phyloP scores from a whole-genome alignment of 2,329 filamentous ascomycete species.

The Apiospora malaysiana region DNA sequence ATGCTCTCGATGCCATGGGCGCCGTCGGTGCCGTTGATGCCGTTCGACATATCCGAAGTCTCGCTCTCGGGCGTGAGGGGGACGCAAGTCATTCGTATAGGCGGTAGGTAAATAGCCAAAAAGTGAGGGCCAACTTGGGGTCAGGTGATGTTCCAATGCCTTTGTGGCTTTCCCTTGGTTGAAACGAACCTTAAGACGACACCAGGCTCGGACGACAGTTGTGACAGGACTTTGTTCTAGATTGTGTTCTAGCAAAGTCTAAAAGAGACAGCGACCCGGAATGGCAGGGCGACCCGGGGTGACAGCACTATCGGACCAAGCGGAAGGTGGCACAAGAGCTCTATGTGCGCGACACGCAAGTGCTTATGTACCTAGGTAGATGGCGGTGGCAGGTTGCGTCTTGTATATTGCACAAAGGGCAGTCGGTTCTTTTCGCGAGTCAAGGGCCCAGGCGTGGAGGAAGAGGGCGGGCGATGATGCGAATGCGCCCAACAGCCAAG shows the following conservation, averaged over 20 bases:
- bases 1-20: slow-evolving; percentile 32
- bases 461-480: slow-evolving; percentile 6
- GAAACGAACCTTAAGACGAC: neutral
- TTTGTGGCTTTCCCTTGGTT: slow-evolving; percentile 3
- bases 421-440: neutral
- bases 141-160: neutral
- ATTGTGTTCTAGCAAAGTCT: neutral
- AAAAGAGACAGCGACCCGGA: neutral
- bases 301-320: neutral
- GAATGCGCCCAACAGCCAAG: slow-evolving; percentile 7
- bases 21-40: slow-evolving; percentile 39
- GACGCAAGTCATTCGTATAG: slow-evolving; percentile 30
- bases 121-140: neutral
- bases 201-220: neutral
- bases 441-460: neutral
- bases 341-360: neutral
- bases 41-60: slow-evolving; percentile 40
- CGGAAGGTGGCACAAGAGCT: neutral
- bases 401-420: neutral
- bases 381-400: neutral
- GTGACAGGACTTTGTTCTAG: neutral
- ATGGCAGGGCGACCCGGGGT: neutral
- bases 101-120: neutral
- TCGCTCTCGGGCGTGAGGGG: slow-evolving; percentile 36
- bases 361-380: neutral